Evolutionary conservation across 2,329 filamentous ascomycete genomes (phyloP).

Genomic region (Verticillium nonalfalfae): DNA sequence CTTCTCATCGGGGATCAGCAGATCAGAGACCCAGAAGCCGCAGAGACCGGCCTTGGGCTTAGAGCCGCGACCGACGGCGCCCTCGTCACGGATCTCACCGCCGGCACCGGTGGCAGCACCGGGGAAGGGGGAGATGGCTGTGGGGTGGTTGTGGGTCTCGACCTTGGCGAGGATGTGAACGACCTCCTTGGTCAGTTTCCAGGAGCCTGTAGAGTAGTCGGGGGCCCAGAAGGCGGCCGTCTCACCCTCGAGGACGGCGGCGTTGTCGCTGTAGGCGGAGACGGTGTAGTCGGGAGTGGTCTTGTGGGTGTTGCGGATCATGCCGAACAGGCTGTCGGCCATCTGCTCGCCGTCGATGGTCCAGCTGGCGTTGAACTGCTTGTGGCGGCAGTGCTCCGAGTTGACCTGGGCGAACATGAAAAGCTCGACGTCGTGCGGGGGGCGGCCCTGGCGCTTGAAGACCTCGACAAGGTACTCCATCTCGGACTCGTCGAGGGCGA

Average conservation of each 20-base stretch:
- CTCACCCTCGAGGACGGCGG: slow-evolving; percentile 78
- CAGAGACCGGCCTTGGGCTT: slow-evolving; percentile 86
- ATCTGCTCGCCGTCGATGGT: slow-evolving; percentile 83
- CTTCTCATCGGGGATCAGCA: slow-evolving; percentile 76
- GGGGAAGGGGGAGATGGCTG: slow-evolving; percentile 86
- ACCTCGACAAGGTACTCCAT: slow-evolving; percentile 86
- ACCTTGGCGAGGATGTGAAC: slow-evolving; percentile 91
- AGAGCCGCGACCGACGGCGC: slow-evolving; percentile 87
- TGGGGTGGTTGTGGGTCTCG: slow-evolving; percentile 97
- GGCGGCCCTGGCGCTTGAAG: slow-evolving; percentile 37
- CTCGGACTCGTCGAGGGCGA: slow-evolving; percentile 82
- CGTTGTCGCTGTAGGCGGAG: slow-evolving; percentile 96
- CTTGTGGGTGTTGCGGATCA: slow-evolving; percentile 96
- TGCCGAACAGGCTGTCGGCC: slow-evolving; percentile 78
- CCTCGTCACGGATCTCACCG: slow-evolving; percentile 93
- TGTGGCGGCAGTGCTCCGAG: slow-evolving; percentile 82
- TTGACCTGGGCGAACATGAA: slow-evolving; percentile 99
- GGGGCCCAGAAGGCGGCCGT: slow-evolving; percentile 75
- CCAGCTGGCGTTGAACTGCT: slow-evolving; percentile 97
- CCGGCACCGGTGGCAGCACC: slow-evolving; percentile 93
- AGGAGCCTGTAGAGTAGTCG: slow-evolving; percentile 77
- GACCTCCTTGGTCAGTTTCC: slow-evolving; percentile 78
- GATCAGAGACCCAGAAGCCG: slow-evolving; percentile 92
- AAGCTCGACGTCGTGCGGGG: slow-evolving; percentile 84
- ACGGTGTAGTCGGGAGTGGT: slow-evolving; percentile 75